phyloP scores from a whole-genome alignment of 73 alveolate species.

The Paramecium primaurelia region DNA sequence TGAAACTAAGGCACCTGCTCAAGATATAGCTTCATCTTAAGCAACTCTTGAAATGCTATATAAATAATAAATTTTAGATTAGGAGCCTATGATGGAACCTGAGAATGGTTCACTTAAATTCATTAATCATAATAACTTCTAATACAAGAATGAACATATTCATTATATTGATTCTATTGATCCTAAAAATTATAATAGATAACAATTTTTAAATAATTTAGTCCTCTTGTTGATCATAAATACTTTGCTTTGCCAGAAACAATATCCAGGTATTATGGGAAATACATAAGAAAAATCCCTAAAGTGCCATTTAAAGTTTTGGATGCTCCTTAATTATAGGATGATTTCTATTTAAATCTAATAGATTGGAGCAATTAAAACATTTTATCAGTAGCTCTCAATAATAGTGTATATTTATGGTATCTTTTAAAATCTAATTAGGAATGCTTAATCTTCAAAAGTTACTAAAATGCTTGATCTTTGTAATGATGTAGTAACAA shows the following conservation, averaged over 20 bases:
- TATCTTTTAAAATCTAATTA: not conserved
- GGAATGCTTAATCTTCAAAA: slow-evolving; percentile 73
- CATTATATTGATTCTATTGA: slow-evolving; percentile 23
- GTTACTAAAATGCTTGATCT: slow-evolving; percentile 91
- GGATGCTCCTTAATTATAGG: slow-evolving; percentile 99
- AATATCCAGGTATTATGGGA: not conserved
- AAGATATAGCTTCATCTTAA: slow-evolving; percentile 23
- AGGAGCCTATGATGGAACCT: not conserved
- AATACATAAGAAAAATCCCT: slow-evolving; percentile 86
- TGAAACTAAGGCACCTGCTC: slow-evolving; percentile 10
- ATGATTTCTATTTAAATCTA: slow-evolving; percentile 97
- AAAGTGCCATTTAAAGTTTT: slow-evolving; percentile 98
- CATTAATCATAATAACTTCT: not conserved
- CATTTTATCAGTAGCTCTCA: slow-evolving; percentile 96
- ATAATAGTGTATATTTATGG: slow-evolving; percentile 84
- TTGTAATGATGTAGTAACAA: slow-evolving; percentile 82
- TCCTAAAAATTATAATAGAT: slow-evolving; percentile 40
- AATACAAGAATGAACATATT: not conserved
- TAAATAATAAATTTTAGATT: slow-evolving; percentile 13
- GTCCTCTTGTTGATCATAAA: slow-evolving; percentile 44
- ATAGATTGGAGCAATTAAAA: slow-evolving; percentile 98
- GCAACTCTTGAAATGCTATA: slow-evolving; percentile 29
- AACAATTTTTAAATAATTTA: not conserved
- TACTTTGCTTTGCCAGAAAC: slow-evolving; percentile 44
- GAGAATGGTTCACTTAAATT: slow-evolving; percentile 33